Base-by-base conservation (phyloP, 2,329 filamentous ascomycete genomes). In the Aureobasidium pullulans region DNA sequence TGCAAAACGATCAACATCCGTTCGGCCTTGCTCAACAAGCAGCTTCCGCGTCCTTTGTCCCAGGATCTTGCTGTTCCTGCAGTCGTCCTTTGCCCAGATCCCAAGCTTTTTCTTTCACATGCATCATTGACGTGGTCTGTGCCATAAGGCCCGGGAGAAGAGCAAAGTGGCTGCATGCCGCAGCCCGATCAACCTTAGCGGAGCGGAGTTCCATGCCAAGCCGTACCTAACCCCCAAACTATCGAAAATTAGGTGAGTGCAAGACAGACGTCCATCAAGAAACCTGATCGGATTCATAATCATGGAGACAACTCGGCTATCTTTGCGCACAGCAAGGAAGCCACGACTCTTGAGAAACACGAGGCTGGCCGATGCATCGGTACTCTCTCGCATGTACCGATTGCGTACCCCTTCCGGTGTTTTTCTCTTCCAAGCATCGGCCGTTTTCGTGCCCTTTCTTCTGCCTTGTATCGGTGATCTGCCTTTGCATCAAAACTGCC, bases 71-170 rank as follows among this genome's bases (percentile, higher is more conserved):
- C 16, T 47, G 40, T 47, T 46, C 13, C 53, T 57, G 50, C 39
- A 34, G 28, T 4, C 31, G 34, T 42, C 9, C 9, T 29, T 42
- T 34, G 29, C n/a, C 28, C 36, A 43, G 37, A 42, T 54, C 50
- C 43, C 50, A 43, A 54, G 50, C 50, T 42, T 54, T 54, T 54
- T 37, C 50, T 34, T 54, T 54, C 50, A 54, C 50, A 54, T 54
- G 50, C 50, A 54, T 54, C 48, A 52, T 40, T 36, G 10, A 40
- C n/a, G 32, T 54, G 50, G 37, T 43, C 50, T 54, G 50, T 54
- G 50, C 50, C 31, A 42, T 43, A 54, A 54, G 50, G 50, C 37
- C 50, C 50, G 37, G 50, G 29, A 54, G 50, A 54, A 54, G 50
- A 54, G 50, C 50, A 13, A 49, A 52, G 50, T 54, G 50, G 50